Evolutionary conservation across 2,329 filamentous ascomycete species (phyloP).

Genomic region (Fusarium sp.): DNA sequence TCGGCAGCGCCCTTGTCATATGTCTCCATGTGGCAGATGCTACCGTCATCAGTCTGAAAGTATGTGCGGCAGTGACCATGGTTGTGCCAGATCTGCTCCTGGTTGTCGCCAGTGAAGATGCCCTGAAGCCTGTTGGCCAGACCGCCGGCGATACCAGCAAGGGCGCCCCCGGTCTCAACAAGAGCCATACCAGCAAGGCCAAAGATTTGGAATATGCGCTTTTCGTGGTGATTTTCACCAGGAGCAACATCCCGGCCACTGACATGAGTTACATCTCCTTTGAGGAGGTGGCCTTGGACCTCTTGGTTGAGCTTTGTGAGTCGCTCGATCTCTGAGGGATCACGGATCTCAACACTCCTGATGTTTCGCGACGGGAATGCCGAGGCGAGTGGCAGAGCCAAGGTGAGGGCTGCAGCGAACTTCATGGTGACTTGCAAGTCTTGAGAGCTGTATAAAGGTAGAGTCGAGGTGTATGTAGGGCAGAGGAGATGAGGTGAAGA

Average conservation of each 20-base stretch:
- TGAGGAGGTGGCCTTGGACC: not conserved
- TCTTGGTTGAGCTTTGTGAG: not conserved
- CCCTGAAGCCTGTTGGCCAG: not conserved
- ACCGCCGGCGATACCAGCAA: not conserved
- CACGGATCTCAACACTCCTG: not conserved
- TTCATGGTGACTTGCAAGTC: not conserved
- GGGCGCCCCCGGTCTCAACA: not conserved
- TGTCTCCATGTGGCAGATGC: not conserved
- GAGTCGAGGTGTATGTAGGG: not conserved
- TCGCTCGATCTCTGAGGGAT: not conserved
- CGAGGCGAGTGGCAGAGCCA: not conserved
- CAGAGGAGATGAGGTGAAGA: not conserved
- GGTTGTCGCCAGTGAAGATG: not conserved
- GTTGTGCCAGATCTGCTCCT: constrained; percentile 7
- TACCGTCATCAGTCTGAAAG: not conserved
- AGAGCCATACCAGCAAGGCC: not conserved
- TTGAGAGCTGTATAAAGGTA: not conserved
- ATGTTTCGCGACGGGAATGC: not conserved
- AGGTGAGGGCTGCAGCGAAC: not conserved
- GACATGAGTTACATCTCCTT: not conserved
- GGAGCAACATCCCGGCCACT: not conserved
- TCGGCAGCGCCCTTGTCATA: not conserved
- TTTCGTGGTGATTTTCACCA: not conserved
- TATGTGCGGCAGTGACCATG: not conserved
- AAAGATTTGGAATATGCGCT: not conserved